Evolutionary conservation across 2,329 filamentous ascomycete genomes (phyloP).

Genomic region (Aaosphaeria arxii): DNA sequence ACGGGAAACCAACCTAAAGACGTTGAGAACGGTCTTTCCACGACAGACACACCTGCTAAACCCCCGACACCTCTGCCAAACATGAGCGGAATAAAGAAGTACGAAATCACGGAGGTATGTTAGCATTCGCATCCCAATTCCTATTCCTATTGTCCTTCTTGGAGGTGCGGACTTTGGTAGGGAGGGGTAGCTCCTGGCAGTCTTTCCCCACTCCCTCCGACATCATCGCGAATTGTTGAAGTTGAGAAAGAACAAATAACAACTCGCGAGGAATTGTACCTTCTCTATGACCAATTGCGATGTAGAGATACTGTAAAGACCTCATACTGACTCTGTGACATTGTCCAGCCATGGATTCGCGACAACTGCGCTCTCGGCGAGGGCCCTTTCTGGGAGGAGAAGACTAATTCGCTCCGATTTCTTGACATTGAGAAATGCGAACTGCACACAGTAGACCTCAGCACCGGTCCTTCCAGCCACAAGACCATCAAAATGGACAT

Average conservation of each 20-base stretch:
- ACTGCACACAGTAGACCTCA: conserved; percentile 68
- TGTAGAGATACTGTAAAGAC: conserved; percentile 2
- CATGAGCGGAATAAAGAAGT: conserved; percentile 32
- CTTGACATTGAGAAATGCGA: conserved; percentile 79
- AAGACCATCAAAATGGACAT: conserved; percentile 56
- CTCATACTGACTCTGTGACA: neutral
- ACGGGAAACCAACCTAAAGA: conserved; percentile 12
- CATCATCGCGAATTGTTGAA: neutral
- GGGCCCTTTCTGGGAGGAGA: conserved; percentile 69
- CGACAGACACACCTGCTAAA: conserved; percentile 10
- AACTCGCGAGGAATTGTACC: too few species aligned
- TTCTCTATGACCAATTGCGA: neutral
- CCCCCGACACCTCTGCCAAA: conserved; percentile 6
- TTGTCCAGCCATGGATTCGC: conserved; percentile 52
- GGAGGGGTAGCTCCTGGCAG: conserved; percentile 12
- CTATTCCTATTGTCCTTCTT: neutral
- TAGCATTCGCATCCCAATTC: too few species aligned
- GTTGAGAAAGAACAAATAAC: neutral
- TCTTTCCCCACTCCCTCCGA: neutral
- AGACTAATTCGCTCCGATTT: conserved; percentile 66
- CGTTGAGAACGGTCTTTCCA: conserved; percentile 10
- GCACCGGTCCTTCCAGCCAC: conserved; percentile 59
- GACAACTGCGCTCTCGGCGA: conserved; percentile 68
- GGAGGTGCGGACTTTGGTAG: conserved; percentile 4
- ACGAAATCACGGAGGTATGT: conserved; percentile 36